These are phyloP conservation scores for Trypanosoma boissoni DNA, from an alignment of 208 protist genomes.

Conservation along the genomic window DNA sequence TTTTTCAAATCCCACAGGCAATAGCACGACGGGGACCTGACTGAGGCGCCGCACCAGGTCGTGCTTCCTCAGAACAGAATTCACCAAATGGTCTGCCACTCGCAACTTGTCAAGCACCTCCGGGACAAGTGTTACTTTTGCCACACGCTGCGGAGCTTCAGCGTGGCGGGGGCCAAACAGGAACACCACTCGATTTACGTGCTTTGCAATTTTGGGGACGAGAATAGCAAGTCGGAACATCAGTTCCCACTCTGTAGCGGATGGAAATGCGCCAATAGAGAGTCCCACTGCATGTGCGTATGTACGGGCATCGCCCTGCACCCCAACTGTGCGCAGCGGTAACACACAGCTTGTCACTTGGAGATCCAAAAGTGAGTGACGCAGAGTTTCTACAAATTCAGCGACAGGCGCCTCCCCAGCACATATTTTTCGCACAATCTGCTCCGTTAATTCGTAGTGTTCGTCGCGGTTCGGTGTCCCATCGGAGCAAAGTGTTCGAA, in stretches of 20 bases:
- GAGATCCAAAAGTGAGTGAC: slow-evolving; percentile 7
- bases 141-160: slow-evolving; percentile 39
- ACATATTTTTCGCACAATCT: slow-evolving; percentile 35
- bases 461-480: slow-evolving; percentile 52
- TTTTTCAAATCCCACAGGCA: slow-evolving; percentile 88
- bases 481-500: slow-evolving; percentile 94
- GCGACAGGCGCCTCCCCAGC: neutral
- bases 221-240: slow-evolving; percentile 74
- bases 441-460: slow-evolving; percentile 40
- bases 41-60: slow-evolving; percentile 80
- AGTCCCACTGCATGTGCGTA: slow-evolving; percentile 94
- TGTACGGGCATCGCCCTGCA: slow-evolving; percentile 96
- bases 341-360: slow-evolving; percentile 59
- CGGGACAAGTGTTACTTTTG: slow-evolving; percentile 64
- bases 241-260: slow-evolving; percentile 59
- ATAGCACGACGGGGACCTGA: slow-evolving; percentile 93
- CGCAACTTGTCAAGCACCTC: slow-evolving; percentile 89
- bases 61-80: slow-evolving; percentile 66
- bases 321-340: slow-evolving; percentile 94
- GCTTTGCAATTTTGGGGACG: slow-evolving; percentile 91
- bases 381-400: slow-evolving; percentile 8
- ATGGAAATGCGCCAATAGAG: slow-evolving; percentile 45
- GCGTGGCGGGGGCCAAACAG: slow-evolving; percentile 69
- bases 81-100: slow-evolving; percentile 88
- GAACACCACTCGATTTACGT: slow-evolving; percentile 94